Evolutionary conservation across 805 yeast genomes (phyloP), one percentile per base, ranked within the genome.

Genomic region (Ogataea ganodermae): DNA sequence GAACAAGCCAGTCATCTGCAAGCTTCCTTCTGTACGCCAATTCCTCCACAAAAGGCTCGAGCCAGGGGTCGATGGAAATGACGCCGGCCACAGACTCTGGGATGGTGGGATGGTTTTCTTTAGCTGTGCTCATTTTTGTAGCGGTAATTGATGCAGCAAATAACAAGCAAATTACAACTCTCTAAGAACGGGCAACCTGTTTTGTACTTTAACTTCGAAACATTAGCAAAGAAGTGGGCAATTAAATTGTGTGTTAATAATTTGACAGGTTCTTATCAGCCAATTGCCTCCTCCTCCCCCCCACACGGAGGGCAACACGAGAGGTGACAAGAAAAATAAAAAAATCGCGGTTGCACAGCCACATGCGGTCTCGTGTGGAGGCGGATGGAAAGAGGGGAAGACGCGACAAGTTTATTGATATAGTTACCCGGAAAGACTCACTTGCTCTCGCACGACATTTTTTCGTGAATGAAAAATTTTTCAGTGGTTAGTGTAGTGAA

Each of bases 21-120:
- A 79, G 61, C 31, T 76, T 69, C 57, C 87, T 80, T 58, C 99
- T 79, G 46, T 81, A 78, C 2, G 79, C 79, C 35, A 92, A 70
- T 46, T 80, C 88, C n/a, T 72, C 73, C 10, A 83, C 75, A 65
- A 74, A 84, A 0, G 97, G 97, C 59, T 83, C 83, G 48, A 92
- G 74, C 87, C 90, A 92, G 0, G 96, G 94, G 60, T 92, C 99
- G 33, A 81, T 65, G 28, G 78, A 80, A 23, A 88, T 68, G n/a
- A 84, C 84, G 4, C 82, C 87, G 59, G 75, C 73, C 35, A 82
- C 76, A 22, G 68, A 23, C 12, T 17, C 46, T 1, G 66, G 66
- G 10, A 60, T 49, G 17, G 40, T 6, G 18, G 20, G 7, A 4
- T 36, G 8, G 5, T 24, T 16, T 9, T 24, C n/a, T 6, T 22